Conservation (phyloP, 2,329 filamentous ascomycete species). For the Drechslerella coelobrocha region DNA sequence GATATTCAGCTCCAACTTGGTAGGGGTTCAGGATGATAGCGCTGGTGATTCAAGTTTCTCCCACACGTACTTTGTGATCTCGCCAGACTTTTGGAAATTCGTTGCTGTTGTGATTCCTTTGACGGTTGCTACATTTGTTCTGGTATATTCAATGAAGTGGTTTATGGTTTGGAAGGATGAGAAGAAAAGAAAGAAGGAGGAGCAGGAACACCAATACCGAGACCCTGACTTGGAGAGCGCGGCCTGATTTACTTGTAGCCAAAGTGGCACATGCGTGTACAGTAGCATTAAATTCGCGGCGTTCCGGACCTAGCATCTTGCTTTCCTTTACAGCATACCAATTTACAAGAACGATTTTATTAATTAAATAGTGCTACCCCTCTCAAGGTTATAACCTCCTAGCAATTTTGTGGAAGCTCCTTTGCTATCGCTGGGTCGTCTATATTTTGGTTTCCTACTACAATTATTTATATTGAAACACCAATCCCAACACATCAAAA, state of each 20-base stretch:
- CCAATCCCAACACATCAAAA: too few species aligned
- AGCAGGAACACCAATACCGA: background rate
- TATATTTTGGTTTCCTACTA: too few species aligned
- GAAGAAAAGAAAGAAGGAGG: background rate
- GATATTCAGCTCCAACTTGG: background rate
- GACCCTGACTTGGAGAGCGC: background rate
- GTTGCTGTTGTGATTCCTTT: background rate
- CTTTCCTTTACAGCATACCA: too few species aligned
- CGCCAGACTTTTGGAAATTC: constrained; percentile 3
- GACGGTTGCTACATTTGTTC: background rate
- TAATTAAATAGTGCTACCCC: too few species aligned
- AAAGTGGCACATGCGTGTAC: too few species aligned
- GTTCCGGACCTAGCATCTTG: too few species aligned
- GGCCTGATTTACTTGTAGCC: background rate
- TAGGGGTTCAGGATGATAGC: background rate
- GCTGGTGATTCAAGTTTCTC: background rate
- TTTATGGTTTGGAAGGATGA: background rate
- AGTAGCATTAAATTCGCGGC: too few species aligned
- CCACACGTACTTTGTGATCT: background rate
- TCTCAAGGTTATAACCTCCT: too few species aligned
- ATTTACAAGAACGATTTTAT: too few species aligned
- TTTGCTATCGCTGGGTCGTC: too few species aligned
- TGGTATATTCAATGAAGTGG: background rate
- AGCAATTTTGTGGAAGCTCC: too few species aligned
- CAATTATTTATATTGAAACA: too few species aligned